Conservation (phyloP, 768 basidiomycete species). For the Termitomyces sp. region DNA sequence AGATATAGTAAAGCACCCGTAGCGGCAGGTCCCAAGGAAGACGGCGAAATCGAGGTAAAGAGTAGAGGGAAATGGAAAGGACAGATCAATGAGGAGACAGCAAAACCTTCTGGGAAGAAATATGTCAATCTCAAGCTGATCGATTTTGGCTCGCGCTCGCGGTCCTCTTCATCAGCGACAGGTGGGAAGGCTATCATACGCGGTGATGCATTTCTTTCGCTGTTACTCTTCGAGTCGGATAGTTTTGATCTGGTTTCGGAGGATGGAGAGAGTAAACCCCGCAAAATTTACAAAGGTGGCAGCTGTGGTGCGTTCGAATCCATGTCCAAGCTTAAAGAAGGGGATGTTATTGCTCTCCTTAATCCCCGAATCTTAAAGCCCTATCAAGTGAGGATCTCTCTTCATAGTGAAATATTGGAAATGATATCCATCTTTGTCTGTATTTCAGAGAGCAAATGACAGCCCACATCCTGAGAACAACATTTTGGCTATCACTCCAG, state of each 20-base stretch:
- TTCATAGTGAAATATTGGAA: neutral
- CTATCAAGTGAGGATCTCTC: constrained; percentile 56
- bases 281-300: constrained; percentile 80
- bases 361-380: constrained; percentile 88
- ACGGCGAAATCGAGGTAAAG: constrained; percentile 29
- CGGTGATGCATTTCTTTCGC: constrained; percentile 80
- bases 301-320: constrained; percentile 91
- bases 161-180: constrained; percentile 48
- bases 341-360: constrained; percentile 85
- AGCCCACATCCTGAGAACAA: constrained; percentile 77
- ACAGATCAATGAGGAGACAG: constrained; percentile 28
- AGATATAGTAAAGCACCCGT: constrained; percentile 70
- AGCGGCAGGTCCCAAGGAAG: constrained; percentile 44
- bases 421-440: neutral
- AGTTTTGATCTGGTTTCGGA: constrained; percentile 51
- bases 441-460: constrained; percentile 40
- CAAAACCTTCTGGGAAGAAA: constrained; percentile 60
- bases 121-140: constrained; percentile 85
- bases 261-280: constrained; percentile 47
- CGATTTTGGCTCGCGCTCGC: constrained; percentile 71
- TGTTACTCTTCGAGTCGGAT: constrained; percentile 90
- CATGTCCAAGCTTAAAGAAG: constrained; percentile 81
- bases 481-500: constrained; percentile 85
- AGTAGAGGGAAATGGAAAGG: constrained; percentile 33
- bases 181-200: constrained; percentile 57